phyloP scores from a whole-genome alignment of 768 basidiomycete species.

The Collybia nuda region DNA sequence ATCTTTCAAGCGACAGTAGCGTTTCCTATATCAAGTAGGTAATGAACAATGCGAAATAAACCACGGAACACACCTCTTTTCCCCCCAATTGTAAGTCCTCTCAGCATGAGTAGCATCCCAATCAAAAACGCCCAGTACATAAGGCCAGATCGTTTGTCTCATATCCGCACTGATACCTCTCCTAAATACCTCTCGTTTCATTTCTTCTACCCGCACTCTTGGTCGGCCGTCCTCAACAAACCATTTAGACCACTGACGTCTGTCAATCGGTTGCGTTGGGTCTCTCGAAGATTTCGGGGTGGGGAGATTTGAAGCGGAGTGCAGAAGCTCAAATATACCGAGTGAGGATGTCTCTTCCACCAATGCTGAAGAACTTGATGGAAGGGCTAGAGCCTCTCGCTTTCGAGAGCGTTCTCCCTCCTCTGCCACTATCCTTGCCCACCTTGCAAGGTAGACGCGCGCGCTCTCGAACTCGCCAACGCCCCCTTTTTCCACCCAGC shows the following conservation, averaged over 20 bases:
- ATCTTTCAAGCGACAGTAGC: constrained; percentile 69
- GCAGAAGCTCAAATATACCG: constrained; percentile 86
- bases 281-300: constrained; percentile 83
- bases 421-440: constrained; percentile 97
- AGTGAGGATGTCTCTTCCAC: constrained; percentile 70
- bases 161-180: constrained; percentile 62
- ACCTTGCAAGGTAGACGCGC: constrained; percentile 91
- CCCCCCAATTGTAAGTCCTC: constrained; percentile 59
- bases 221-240: constrained; percentile 73
- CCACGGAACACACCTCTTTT: constrained; percentile 49
- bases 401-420: constrained; percentile 91
- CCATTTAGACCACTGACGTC: constrained; percentile 74
- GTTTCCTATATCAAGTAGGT: constrained; percentile 40
- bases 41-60: background rate
- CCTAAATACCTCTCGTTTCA: constrained; percentile 77
- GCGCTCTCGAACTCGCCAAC: constrained; percentile 97
- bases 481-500: constrained; percentile 90
- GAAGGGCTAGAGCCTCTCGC: constrained; percentile 72
- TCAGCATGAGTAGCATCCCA: constrained; percentile 74
- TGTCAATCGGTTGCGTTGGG: constrained; percentile 75
- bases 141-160: constrained; percentile 86
- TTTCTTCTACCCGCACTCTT: constrained; percentile 61
- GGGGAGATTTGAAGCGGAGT: constrained; percentile 76
- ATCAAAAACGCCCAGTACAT: constrained; percentile 77
- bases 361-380: constrained; percentile 47